phyloP scores from a whole-genome alignment of 108 stramenopile genomes.

The Ochromonas danica region DNA sequence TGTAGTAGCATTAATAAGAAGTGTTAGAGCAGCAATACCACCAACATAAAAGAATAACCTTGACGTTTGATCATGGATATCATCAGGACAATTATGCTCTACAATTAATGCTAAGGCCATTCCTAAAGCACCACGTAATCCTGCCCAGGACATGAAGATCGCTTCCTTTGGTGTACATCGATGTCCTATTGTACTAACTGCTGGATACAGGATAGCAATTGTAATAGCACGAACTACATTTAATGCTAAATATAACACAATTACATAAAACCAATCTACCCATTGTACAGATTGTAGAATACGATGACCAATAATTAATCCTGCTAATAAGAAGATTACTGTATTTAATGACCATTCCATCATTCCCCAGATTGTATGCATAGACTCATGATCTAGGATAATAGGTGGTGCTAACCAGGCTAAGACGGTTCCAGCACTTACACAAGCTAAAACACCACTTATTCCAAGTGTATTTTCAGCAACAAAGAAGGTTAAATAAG shows the following conservation, averaged over 20 bases:
- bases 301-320: slow-evolving; percentile 30
- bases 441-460: slow-evolving; percentile 44
- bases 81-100: slow-evolving; percentile 31
- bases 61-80: neutral
- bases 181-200: slow-evolving; percentile 18
- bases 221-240: slow-evolving; percentile 28
- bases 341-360: slow-evolving; percentile 42
- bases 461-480: slow-evolving; percentile 39
- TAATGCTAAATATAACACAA: neutral
- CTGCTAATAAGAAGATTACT: slow-evolving; percentile 42
- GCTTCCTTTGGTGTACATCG: slow-evolving; percentile 53
- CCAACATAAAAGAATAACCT: slow-evolving; percentile 37
- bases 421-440: slow-evolving; percentile 37
- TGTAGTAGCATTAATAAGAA: slow-evolving; percentile 38
- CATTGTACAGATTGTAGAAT: neutral
- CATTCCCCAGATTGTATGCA: slow-evolving; percentile 28
- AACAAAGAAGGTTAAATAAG: slow-evolving; percentile 75
- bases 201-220: slow-evolving; percentile 27
- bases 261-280: slow-evolving; percentile 11
- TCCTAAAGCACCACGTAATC: slow-evolving; percentile 77
- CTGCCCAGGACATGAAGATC: slow-evolving; percentile 67
- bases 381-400: slow-evolving; percentile 30
- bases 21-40: slow-evolving; percentile 42
- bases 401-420: slow-evolving; percentile 1
- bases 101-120: slow-evolving; percentile 72